Percentiles rank a stretch among this genome's conserved stretches.
phyloP scores from a whole-genome alignment of 2,329 filamentous ascomycete species.

The Blumeria hordei region DNA sequence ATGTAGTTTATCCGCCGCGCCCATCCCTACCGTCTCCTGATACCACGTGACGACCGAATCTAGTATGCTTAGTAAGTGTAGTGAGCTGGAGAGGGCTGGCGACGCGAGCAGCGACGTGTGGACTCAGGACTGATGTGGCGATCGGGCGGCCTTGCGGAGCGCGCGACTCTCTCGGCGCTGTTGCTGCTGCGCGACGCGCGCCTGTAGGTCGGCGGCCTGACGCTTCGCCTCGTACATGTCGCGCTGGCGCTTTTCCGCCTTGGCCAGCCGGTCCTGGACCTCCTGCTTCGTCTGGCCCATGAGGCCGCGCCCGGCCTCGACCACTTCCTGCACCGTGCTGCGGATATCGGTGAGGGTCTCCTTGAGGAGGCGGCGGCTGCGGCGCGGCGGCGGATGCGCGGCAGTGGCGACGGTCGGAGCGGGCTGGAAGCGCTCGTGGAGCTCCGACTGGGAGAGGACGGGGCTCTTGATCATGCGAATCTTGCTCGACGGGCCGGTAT shows the following conservation, averaged over 20 bases:
- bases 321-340: constrained; percentile 12
- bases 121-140: no score
- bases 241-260: constrained; percentile 4
- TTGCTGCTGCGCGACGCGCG: constrained; percentile 2
- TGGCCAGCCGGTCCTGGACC: constrained; percentile 7
- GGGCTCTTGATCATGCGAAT: constrained; percentile 4
- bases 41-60: no score
- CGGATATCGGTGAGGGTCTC: constrained; percentile 13
- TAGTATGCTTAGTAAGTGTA: no score
- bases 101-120: no score
- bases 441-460: constrained; percentile 5
- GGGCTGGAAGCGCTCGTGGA: constrained; percentile 5
- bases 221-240: constrained; percentile 4
- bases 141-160: background rate
- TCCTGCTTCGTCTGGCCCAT: constrained; percentile 14
- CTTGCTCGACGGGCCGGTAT: constrained; percentile 1
- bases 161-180: background rate
- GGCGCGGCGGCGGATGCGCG: background rate
- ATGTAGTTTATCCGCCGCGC: no score
- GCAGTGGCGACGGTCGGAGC: background rate
- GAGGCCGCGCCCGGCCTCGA: constrained; percentile 11
- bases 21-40: no score
- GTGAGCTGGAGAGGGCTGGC: no score
- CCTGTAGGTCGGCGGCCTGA: constrained; percentile 2
- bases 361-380: constrained; percentile 3